Percentiles rank a stretch among this genome's conserved stretches.
These are phyloP conservation scores for Fomitopsis betulina DNA, from an alignment of 1,284 basidiomycete genomes.

Conservation along the genomic window DNA sequence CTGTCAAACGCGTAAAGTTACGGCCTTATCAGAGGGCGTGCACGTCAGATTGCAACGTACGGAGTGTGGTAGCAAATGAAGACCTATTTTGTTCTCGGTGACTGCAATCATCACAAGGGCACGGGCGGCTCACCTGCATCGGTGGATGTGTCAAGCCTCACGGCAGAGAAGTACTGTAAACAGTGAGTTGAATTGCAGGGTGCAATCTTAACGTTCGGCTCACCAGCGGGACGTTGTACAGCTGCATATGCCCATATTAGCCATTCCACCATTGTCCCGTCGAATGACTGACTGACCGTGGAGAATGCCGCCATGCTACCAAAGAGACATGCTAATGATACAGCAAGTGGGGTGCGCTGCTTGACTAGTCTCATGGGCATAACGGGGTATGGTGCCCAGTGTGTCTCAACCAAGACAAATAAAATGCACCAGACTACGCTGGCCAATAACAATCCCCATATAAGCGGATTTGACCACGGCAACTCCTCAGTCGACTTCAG, in stretches of 20 bases:
- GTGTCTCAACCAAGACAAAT: conserved; percentile 74
- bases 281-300: conserved; percentile 49
- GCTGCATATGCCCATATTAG: conserved; percentile 35
- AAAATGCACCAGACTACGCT: conserved; percentile 49
- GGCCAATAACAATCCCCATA: conserved; percentile 59
- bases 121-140: conserved; percentile 51
- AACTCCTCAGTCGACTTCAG: conserved; percentile 80
- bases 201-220: conserved; percentile 18
- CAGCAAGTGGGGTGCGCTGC: conserved; percentile 73
- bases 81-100: conserved; percentile 32
- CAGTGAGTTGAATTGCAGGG: background rate
- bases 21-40: conserved; percentile 9
- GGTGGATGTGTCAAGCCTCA: conserved; percentile 68
- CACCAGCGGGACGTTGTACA: conserved; percentile 83
- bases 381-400: conserved; percentile 74
- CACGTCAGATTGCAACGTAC: conserved; percentile 36
- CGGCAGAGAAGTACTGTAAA: conserved; percentile 77
- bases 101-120: background rate
- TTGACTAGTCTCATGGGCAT: conserved; percentile 79
- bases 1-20: conserved; percentile 30
- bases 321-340: conserved; percentile 79
- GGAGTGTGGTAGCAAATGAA: conserved; percentile 86
- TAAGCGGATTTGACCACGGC: conserved; percentile 68
- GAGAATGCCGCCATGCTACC: conserved; percentile 75
- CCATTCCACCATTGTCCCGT: background rate